Evolutionary conservation across 192 early-diverging fungal species (phyloP), one percentile per base, ranked within the genome.

Genomic region (Umbelopsis ramanniana): DNA sequence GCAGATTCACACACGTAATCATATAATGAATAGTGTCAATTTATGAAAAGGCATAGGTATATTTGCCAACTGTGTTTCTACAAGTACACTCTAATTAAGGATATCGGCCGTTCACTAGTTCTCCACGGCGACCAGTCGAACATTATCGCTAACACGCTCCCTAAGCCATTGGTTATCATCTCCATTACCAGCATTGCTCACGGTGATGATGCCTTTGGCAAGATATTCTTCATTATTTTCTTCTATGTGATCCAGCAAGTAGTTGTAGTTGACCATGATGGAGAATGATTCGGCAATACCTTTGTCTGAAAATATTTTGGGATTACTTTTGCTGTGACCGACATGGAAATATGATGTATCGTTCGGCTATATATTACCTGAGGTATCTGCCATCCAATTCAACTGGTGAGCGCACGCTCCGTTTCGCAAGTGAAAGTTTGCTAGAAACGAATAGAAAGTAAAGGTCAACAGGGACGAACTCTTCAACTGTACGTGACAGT

Each of bases 201-300:
- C 77, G 21, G 82, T 87, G 52, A 93, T 91, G 7, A 76, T 82
- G 7, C 92, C 92, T 47, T 89, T 71, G 4, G 79, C 77, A 15
- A 91, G 74, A 72, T 93, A 93, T 35, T 84, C 76, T 76, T 93
- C 83, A 71, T 95, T 95, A 84, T 98, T 96, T 55, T 81, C 78
- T 77, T 96, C 95, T 67, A 97, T 83, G 22, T 85, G 80, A 40
- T 87, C 82, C 46, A 93, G 71, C 11, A 90, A 78, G 76, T 98
- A 98, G 68, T 93, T 87, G 77, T 96, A 98, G 78, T 98, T 97
- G 52, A 93, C 87, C 97, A 98, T 98, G 52, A 98, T 90, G 3
- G 94, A 95, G 71, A 92, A 93, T 15, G 95, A 96, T 72, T 97
- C 90, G 9, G 86, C 74, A 63, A 96, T 78, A 5, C 97, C 96